A percentile compares a stretch with the other conserved stretches of the same genome.
phyloP scores from a whole-genome alignment of 1,284 basidiomycete genomes.

The Leccinum subfulvum region DNA sequence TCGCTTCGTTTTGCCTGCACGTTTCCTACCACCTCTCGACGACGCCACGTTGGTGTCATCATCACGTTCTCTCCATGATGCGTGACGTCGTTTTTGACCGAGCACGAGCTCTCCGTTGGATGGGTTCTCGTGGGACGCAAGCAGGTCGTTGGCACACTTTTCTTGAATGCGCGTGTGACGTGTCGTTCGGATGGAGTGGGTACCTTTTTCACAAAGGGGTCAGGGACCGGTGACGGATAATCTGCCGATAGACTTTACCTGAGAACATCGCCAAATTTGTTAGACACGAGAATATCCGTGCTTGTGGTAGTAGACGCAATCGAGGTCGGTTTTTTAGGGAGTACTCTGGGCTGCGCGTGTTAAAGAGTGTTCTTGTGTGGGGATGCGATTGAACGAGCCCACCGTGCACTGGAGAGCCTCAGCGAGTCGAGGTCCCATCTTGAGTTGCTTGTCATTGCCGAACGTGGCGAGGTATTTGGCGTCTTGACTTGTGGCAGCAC shows the following conservation, averaged over 20 bases:
- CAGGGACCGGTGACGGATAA: background rate
- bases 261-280: constrained; percentile 88
- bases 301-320: constrained; percentile 55
- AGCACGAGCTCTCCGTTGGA: constrained; percentile 74
- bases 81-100: constrained; percentile 59
- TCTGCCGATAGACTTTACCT: constrained; percentile 40
- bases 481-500: constrained; percentile 51
- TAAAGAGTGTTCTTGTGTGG: constrained; percentile 2
- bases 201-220: constrained; percentile 42
- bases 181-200: constrained; percentile 37
- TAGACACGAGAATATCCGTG: constrained; percentile 66
- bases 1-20: constrained; percentile 27
- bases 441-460: constrained; percentile 79
- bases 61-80: constrained; percentile 38
- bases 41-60: constrained; percentile 33
- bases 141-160: constrained; percentile 36
- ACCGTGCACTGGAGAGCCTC: constrained; percentile 63
- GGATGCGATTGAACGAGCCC: constrained; percentile 18
- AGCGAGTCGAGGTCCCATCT: constrained; percentile 64
- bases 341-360: constrained; percentile 47
- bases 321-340: constrained; percentile 74
- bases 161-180: constrained; percentile 9
- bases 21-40: constrained; percentile 24
- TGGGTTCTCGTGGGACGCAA: constrained; percentile 69
- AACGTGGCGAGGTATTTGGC: constrained; percentile 58